Percentiles rank a stretch among this genome's conserved stretches.
These are phyloP conservation scores for Pseudogymnoascus sp. DNA, from an alignment of 2,329 filamentous ascomycete species.

Conservation along the genomic window DNA sequence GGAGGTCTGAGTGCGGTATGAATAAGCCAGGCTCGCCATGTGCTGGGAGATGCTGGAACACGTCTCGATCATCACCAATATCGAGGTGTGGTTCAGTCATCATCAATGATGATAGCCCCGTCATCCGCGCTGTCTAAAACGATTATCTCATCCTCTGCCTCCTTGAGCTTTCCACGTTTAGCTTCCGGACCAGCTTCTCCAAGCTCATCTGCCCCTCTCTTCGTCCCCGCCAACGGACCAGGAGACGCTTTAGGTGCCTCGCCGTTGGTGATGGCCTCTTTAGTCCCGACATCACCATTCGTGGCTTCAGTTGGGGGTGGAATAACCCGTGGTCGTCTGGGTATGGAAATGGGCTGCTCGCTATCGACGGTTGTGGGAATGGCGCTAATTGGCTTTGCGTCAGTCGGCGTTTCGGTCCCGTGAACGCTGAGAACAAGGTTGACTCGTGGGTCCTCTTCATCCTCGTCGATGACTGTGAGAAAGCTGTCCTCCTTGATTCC, in stretches of 20 bases:
- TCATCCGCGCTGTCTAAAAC: slow-evolving; percentile 33
- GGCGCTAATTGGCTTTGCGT: slow-evolving; percentile 47
- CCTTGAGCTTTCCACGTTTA: slow-evolving; percentile 29
- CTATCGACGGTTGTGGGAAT: slow-evolving; percentile 26
- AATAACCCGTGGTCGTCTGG: background rate
- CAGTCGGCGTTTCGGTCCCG: slow-evolving; percentile 33
- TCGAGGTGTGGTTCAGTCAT: slow-evolving; percentile 38
- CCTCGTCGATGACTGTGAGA: slow-evolving; percentile 75
- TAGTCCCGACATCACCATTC: slow-evolving; percentile 1
- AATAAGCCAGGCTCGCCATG: slow-evolving; percentile 16
- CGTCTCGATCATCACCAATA: background rate
- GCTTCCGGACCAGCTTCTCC: slow-evolving; percentile 13
- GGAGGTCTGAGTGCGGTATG: slow-evolving; percentile 67
- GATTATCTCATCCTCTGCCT: slow-evolving; percentile 30
- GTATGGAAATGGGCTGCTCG: background rate
- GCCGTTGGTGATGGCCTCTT: background rate
- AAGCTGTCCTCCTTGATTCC: slow-evolving; percentile 69
- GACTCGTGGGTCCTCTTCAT: slow-evolving; percentile 64
- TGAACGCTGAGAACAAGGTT: slow-evolving; percentile 69
- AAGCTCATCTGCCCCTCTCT: slow-evolving; percentile 24
- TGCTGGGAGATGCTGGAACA: background rate
- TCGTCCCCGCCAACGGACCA: slow-evolving; percentile 18
- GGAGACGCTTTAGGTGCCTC: background rate
- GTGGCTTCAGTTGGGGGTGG: background rate
- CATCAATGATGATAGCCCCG: slow-evolving; percentile 61